Evolutionary conservation across 768 basidiomycete genomes (phyloP).

Genomic region (Boletus vermiculosoides): DNA sequence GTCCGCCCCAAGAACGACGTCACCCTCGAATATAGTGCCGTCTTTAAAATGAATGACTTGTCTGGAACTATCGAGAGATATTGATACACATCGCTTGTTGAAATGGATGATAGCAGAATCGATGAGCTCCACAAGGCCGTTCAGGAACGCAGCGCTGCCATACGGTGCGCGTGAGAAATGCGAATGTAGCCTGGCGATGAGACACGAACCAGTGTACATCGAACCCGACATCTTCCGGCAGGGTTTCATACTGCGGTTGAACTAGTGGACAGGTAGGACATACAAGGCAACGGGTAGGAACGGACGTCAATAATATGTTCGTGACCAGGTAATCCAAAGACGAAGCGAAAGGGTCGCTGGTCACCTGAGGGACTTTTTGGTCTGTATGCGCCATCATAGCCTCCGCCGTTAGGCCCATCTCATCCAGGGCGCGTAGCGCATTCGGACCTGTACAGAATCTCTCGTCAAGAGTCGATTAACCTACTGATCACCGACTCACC

Average conservation of each 20-base stretch:
- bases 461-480: background rate
- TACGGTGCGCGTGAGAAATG: background rate
- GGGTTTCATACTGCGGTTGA: constrained; percentile 32
- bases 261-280: background rate
- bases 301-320: constrained; percentile 46
- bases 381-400: constrained; percentile 40
- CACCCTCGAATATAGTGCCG: constrained; percentile 44
- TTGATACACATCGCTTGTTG: constrained; percentile 46
- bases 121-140: constrained; percentile 44
- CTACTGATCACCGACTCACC: constrained; percentile 30
- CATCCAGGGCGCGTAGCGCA: constrained; percentile 44
- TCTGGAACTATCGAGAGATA: constrained; percentile 29
- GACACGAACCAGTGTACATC: constrained; percentile 44
- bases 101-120: constrained; percentile 46
- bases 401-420: constrained; percentile 45
- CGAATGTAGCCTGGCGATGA: background rate
- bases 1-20: constrained; percentile 47
- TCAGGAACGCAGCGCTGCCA: constrained; percentile 49
- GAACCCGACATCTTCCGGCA: constrained; percentile 38
- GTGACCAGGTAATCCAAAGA: constrained; percentile 43
- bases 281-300: background rate
- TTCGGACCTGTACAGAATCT: constrained; percentile 43
- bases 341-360: constrained; percentile 36
- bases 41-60: constrained; percentile 47
- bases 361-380: constrained; percentile 32